Percentiles rank a stretch among this genome's conserved stretches.
phyloP scores from a whole-genome alignment of 2,329 filamentous ascomycete species.

The Trichoderma oligosporum region DNA sequence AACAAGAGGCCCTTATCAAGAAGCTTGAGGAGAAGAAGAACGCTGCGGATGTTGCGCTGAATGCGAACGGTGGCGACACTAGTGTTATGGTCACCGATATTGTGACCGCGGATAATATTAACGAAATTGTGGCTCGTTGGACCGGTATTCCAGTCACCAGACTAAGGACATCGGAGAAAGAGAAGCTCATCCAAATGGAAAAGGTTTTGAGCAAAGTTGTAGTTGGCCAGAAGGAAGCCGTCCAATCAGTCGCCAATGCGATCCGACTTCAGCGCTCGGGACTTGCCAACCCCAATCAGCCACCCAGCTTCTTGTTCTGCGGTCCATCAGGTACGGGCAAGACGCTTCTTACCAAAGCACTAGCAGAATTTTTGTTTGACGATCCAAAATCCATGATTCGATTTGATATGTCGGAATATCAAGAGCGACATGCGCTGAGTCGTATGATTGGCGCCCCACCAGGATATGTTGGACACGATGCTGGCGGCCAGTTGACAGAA shows the following conservation, averaged over 20 bases:
- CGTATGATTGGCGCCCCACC: constrained; percentile 97
- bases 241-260: constrained; percentile 87
- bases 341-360: constrained; percentile 90
- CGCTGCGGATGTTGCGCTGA: constrained; percentile 69
- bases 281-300: constrained; percentile 91
- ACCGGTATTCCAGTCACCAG: constrained; percentile 97
- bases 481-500: constrained; percentile 93
- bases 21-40: constrained; percentile 77
- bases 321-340: constrained; percentile 98
- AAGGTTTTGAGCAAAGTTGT: constrained; percentile 77
- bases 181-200: constrained; percentile 98
- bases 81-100: constrained; percentile 83
- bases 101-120: constrained; percentile 96
- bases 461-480: constrained; percentile 94
- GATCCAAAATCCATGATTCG: constrained; percentile 97
- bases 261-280: constrained; percentile 94
- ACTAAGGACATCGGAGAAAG: constrained; percentile 92
- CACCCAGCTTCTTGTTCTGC: constrained; percentile 97
- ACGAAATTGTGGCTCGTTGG: constrained; percentile 95
- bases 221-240: constrained; percentile 91
- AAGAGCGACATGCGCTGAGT: constrained; percentile 91
- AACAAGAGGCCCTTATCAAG: constrained; percentile 77
- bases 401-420: constrained; percentile 99
- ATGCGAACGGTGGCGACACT: constrained; percentile 53
- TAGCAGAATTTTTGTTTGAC: constrained; percentile 97